Conservation (phyloP, 192 early-diverging fungal genomes). For the Paraglomus occultum region DNA sequence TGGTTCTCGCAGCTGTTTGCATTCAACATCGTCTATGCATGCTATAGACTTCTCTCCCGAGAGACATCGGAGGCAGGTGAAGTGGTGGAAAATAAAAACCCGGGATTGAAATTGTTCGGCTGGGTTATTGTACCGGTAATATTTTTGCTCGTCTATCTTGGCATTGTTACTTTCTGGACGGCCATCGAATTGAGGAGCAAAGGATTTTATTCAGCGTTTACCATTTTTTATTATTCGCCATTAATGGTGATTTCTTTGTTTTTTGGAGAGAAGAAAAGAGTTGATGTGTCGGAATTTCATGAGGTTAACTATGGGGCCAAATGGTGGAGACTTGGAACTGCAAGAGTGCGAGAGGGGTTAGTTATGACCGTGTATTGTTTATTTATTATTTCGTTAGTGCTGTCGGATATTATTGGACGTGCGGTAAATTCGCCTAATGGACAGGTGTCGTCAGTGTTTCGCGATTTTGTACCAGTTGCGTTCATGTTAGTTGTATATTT, state of each 20-base stretch:
- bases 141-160: constrained; percentile 13
- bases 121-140: constrained; percentile 16
- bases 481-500: constrained; percentile 25
- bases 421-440: constrained; percentile 18
- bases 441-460: constrained; percentile 24
- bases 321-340: constrained; percentile 28
- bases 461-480: constrained; percentile 20
- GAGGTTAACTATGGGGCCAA: constrained; percentile 31
- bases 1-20: constrained; percentile 17
- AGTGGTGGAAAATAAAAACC: background rate
- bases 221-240: constrained; percentile 26
- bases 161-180: constrained; percentile 26
- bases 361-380: constrained; percentile 26
- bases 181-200: constrained; percentile 21
- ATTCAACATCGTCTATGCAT: constrained; percentile 28
- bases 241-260: constrained; percentile 29
- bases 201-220: constrained; percentile 25
- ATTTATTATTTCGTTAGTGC: constrained; percentile 18
- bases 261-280: constrained; percentile 29
- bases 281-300: constrained; percentile 29
- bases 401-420: constrained; percentile 16
- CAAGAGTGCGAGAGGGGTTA: constrained; percentile 8
- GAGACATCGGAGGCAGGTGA: background rate
- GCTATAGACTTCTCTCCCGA: constrained; percentile 8
- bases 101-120: constrained; percentile 5